These are phyloP conservation scores for Colletotrichum sp. DNA, from an alignment of 2,329 filamentous ascomycete species.

Conservation along the genomic window DNA sequence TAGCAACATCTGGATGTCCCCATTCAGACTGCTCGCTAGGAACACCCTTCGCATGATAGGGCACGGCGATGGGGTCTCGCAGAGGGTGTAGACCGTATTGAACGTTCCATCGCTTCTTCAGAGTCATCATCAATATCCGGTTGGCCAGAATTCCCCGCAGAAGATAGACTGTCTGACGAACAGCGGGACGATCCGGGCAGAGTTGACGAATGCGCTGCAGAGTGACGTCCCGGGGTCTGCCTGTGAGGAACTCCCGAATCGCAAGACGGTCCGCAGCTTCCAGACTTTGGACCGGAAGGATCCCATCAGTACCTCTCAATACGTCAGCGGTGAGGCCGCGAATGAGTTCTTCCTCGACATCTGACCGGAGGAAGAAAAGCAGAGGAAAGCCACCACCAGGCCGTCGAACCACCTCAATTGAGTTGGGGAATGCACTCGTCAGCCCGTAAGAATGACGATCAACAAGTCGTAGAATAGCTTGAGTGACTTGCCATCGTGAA, in stretches of 20 bases:
- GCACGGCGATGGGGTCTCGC: conserved; percentile 68
- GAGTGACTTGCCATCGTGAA: conserved; percentile 51
- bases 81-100: conserved; percentile 63
- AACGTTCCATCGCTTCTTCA: conserved; percentile 72
- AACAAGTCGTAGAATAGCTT: conserved; percentile 46
- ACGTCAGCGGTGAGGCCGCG: conserved; percentile 44
- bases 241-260: conserved; percentile 27
- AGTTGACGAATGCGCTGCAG: conserved; percentile 28
- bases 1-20: conserved; percentile 70
- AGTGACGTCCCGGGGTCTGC: conserved; percentile 24
- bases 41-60: conserved; percentile 69
- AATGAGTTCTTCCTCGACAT: conserved; percentile 51
- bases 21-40: conserved; percentile 69
- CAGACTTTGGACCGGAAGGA: conserved; percentile 34
- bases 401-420: conserved; percentile 52
- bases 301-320: conserved; percentile 30
- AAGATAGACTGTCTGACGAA: conserved; percentile 50
- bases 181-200: conserved; percentile 34
- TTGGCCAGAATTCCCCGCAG: conserved; percentile 68
- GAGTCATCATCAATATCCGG: conserved; percentile 61
- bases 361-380: conserved; percentile 57
- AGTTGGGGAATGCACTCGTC: conserved; percentile 36
- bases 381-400: conserved; percentile 53
- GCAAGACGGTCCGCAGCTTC: conserved; percentile 31
- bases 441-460: conserved; percentile 42